Evolutionary conservation across 2,329 filamentous ascomycete species (phyloP).

Genomic region (Trichoderma semiorbis): DNA sequence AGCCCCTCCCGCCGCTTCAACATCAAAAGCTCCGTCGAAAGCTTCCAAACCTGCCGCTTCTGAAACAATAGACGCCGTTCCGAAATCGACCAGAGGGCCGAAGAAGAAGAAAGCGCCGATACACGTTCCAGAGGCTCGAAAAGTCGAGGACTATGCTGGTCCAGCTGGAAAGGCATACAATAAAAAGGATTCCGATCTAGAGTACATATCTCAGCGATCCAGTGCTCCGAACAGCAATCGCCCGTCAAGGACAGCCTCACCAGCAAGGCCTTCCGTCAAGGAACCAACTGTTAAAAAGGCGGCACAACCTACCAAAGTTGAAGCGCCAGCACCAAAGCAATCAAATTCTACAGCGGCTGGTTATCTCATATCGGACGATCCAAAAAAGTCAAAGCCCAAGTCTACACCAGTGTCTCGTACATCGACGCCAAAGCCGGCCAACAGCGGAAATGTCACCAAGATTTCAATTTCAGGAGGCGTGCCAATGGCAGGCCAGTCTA

Average conservation of each 20-base stretch:
- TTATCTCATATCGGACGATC: slow-evolving; percentile 71
- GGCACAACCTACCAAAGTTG: not conserved
- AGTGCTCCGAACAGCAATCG: slow-evolving; percentile 39
- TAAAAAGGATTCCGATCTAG: slow-evolving; percentile 66
- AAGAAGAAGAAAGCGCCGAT: slow-evolving; percentile 60
- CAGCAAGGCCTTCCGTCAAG: slow-evolving; percentile 23
- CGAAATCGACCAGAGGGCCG: slow-evolving; percentile 45
- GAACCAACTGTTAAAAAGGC: slow-evolving; percentile 29
- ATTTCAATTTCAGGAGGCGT: slow-evolving; percentile 71
- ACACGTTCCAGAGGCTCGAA: slow-evolving; percentile 61
- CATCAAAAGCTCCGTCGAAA: slow-evolving; percentile 16
- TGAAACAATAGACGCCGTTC: slow-evolving; percentile 40
- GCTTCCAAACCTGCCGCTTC: slow-evolving; percentile 25
- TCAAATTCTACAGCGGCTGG: slow-evolving; percentile 67
- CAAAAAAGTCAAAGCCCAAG: slow-evolving; percentile 55
- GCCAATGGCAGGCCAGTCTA: slow-evolving; percentile 78
- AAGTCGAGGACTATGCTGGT: slow-evolving; percentile 58
- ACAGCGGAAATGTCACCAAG: slow-evolving; percentile 53
- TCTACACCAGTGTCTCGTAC: slow-evolving; percentile 50
- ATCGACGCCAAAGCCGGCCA: slow-evolving; percentile 52
- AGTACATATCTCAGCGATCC: slow-evolving; percentile 62
- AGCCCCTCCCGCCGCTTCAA: slow-evolving; percentile 5
- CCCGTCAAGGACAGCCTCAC: slow-evolving; percentile 37
- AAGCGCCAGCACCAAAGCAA: slow-evolving; percentile 41
- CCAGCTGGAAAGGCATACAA: slow-evolving; percentile 67